A percentile compares a stretch with the other conserved stretches of the same genome.
These are phyloP conservation scores for Asterochloris erici DNA, from an alignment of 139 green algal species.

Conservation along the genomic window DNA sequence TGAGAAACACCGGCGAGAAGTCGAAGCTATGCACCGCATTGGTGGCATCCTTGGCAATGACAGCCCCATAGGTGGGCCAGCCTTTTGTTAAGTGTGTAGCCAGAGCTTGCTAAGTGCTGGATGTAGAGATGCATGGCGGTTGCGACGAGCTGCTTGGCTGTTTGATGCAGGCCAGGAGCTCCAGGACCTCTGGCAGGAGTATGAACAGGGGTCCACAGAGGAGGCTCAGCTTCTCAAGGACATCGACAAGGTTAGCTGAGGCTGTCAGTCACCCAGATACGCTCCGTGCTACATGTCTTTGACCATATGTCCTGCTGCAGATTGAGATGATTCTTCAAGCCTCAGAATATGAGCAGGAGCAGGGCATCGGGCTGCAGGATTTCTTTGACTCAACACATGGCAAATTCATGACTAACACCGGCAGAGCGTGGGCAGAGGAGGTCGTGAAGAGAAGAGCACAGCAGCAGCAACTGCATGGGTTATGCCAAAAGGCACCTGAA, in stretches of 20 bases:
- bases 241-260: conserved; percentile 81
- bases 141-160: not conserved
- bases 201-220: conserved; percentile 68
- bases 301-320: conserved; percentile 17
- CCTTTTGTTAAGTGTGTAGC: not conserved
- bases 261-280: too few relatives aligned
- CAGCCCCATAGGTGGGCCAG: conserved; percentile 7
- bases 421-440: conserved; percentile 53
- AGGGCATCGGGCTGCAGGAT: conserved; percentile 66
- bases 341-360: conserved; percentile 78
- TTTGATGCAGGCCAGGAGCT: conserved; percentile 46
- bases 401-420: conserved; percentile 70
- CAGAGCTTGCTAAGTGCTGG: not conserved
- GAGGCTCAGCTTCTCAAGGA: conserved; percentile 94
- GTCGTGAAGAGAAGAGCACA: conserved; percentile 18
- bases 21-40: conserved; percentile 69
- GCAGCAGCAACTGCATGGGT: not conserved
- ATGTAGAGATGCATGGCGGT: not conserved
- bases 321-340: conserved; percentile 84
- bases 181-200: conserved; percentile 83
- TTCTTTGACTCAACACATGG: conserved; percentile 85
- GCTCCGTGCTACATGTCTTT: too few relatives aligned
- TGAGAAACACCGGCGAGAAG: conserved; percentile 79
- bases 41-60: conserved; percentile 60
- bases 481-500: too few relatives aligned